Conservation (phyloP, 192 early-diverging fungal genomes). For the Coemansia sp. region DNA sequence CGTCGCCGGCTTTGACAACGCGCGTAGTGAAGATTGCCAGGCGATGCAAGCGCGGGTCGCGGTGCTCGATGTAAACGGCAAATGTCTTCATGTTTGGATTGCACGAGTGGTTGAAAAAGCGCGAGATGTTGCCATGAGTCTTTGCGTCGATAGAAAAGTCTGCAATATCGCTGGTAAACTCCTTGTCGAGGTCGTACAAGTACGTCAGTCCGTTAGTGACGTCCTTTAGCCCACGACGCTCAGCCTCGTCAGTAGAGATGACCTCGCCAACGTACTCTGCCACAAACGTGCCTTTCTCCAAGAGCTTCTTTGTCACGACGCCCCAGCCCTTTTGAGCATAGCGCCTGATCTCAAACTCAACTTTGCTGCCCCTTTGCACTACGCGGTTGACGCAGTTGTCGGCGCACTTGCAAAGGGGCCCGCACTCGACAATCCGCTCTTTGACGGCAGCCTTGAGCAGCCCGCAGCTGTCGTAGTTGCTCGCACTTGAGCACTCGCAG, state of each 20-base stretch:
- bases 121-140: conserved; percentile 86
- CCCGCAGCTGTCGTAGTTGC: conserved; percentile 42
- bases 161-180: conserved; percentile 86
- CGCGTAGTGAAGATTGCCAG: conserved; percentile 92
- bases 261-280: conserved; percentile 99
- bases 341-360: conserved; percentile 46
- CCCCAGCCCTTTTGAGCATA: conserved; percentile 53
- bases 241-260: conserved; percentile 78
- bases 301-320: conserved; percentile 23
- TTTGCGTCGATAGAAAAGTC: conserved; percentile 94
- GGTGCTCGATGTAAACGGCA: conserved; percentile 71
- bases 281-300: conserved; percentile 75
- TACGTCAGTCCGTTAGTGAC: conserved; percentile 33
- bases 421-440: conserved; percentile 44
- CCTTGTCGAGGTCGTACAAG: conserved; percentile 76
- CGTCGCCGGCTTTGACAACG: conserved; percentile 74
- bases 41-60: conserved; percentile 76
- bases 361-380: conserved; percentile 41
- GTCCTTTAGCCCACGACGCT: conserved; percentile 62
- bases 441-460: conserved; percentile 7
- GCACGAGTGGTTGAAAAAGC: conserved; percentile 99
- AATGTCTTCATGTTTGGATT: conserved; percentile 76
- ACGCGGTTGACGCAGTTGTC: conserved; percentile 35
- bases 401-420: conserved; percentile 41
- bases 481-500: conserved; percentile 30